Evolutionary conservation across 257 asterid species (phyloP).

Genomic region (Linderniella brevidens): DNA sequence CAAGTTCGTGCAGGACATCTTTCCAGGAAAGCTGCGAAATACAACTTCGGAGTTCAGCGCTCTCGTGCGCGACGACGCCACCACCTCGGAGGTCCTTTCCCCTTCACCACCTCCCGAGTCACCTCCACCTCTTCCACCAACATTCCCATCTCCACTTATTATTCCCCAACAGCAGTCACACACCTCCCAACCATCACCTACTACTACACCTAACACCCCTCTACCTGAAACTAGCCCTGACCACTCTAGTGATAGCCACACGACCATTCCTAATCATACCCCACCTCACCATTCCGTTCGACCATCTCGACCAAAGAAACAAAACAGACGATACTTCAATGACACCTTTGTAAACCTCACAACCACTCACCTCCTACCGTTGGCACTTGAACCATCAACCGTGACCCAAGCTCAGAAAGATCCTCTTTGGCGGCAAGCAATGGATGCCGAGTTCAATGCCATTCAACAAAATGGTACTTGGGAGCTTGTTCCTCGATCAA

Average conservation of each 20-base stretch:
- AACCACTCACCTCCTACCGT: not conserved
- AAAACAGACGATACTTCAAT: not conserved
- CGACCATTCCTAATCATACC: not conserved
- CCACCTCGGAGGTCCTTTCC: not conserved
- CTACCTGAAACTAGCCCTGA: no score
- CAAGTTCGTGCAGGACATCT: not conserved
- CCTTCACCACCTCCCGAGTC: no score
- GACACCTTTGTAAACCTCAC: not conserved
- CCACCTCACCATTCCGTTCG: not conserved
- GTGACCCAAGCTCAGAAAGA: conserved; percentile 1
- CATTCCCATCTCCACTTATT: no score
- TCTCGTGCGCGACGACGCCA: not conserved
- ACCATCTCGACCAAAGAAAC: not conserved
- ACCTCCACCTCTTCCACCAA: no score
- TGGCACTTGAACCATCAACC: not conserved
- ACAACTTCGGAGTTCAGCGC: not conserved
- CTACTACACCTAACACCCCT: no score
- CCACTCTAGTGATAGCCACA: no score
- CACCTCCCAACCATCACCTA: no score
- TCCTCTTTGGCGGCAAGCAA: not conserved
- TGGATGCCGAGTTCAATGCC: conserved; percentile 3
- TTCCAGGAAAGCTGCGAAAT: not conserved
- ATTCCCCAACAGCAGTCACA: no score
- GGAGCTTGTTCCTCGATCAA: conserved; percentile 1
- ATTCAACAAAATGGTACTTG: not conserved